Percentiles rank a stretch among this genome's conserved stretches.
Evolutionary conservation across 306 rosid species (phyloP).

Genomic region (Fagus crenata): DNA sequence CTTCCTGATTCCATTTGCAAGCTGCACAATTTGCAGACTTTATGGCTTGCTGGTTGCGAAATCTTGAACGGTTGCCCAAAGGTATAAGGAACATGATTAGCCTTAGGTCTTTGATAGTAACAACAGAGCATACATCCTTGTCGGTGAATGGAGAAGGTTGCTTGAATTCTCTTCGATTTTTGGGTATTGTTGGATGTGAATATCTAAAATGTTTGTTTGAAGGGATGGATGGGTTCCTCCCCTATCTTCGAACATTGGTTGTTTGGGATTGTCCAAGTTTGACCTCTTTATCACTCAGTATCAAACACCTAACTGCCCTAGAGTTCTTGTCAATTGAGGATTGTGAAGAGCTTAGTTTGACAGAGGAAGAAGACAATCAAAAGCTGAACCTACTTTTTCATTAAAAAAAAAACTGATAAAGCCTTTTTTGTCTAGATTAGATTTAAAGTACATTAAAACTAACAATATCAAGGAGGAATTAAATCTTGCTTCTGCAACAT

Average conservation of each 20-base stretch:
- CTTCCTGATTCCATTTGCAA: neutral
- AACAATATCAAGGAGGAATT: too few species aligned
- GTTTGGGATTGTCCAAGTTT: neutral
- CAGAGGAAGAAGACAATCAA: neutral
- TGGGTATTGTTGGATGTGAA: conserved; percentile 15
- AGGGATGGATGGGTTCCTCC: neutral
- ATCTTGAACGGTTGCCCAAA: neutral
- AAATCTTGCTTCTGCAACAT: too few species aligned
- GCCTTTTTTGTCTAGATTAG: too few species aligned
- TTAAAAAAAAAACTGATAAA: too few species aligned
- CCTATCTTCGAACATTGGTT: neutral
- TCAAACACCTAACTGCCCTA: conserved; percentile 13
- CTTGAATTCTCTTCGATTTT: conserved; percentile 20
- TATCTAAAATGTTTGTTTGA: conserved; percentile 21
- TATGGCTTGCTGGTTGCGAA: neutral
- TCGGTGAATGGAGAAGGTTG: conserved; percentile 12
- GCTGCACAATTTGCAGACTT: too few species aligned
- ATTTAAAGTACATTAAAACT: too few species aligned
- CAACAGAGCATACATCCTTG: conserved; percentile 22
- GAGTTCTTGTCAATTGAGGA: neutral
- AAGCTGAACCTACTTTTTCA: neutral
- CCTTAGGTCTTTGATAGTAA: conserved; percentile 29
- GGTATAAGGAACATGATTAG: neutral
- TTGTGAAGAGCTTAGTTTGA: conserved; percentile 9
- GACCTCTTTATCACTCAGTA: conserved; percentile 23